Percentiles rank a stretch among this genome's conserved stretches.
These are phyloP conservation scores for Moricandia arvensis DNA, from an alignment of 345 rosid genomes.

Conservation along the genomic window DNA sequence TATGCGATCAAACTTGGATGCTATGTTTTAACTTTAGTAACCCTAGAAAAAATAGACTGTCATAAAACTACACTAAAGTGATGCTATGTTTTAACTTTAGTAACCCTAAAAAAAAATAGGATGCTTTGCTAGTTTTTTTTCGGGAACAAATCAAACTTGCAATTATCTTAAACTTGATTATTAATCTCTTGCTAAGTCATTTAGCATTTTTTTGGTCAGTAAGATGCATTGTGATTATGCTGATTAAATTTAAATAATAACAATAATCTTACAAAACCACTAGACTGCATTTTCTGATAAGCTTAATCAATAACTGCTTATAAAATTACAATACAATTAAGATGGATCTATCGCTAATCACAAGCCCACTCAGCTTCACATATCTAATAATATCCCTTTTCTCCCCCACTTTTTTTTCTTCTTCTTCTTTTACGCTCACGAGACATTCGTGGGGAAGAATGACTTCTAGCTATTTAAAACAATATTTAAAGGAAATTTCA, in stretches of 20 bases:
- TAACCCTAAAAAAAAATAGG: neutral
- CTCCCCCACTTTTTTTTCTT: neutral
- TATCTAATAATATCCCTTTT: conserved; percentile 9
- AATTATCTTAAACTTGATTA: neutral
- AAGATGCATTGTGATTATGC: neutral
- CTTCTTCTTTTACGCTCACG: conserved; percentile 20
- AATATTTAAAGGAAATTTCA: conserved; percentile 28
- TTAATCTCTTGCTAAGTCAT: neutral
- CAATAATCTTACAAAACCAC: neutral
- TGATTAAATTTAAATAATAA: neutral
- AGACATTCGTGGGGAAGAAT: conserved; percentile 38
- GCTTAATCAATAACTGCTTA: neutral
- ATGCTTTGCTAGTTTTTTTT: no score
- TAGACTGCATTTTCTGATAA: neutral
- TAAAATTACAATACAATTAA: conserved; percentile 11
- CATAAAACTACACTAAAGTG: no score
- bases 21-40: neutral
- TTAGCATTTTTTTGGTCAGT: neutral
- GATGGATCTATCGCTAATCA: conserved; percentile 22
- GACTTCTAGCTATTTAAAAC: conserved; percentile 19
- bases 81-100: neutral
- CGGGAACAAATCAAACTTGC: no score
- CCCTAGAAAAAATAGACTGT: neutral
- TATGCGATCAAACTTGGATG: neutral
- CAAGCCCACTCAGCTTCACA: conserved; percentile 33